Evolutionary conservation across 2,329 filamentous ascomycete genomes (phyloP).

Genomic region (Trichoderma breve): DNA sequence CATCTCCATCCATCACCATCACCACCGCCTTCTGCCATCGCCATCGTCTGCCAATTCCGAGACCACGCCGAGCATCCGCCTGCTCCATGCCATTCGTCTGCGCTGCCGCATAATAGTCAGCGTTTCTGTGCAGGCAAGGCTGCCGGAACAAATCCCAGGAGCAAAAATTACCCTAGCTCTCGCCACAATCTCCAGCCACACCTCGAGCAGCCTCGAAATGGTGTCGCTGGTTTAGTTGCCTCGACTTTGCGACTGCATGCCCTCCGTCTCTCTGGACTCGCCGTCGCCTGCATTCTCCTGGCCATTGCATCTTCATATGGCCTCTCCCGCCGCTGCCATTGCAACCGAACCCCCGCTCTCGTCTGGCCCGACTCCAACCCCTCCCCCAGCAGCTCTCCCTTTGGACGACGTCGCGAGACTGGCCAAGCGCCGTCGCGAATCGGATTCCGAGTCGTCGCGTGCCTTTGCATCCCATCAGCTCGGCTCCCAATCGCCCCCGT

Average conservation of each 20-base stretch:
- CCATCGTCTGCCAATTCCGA: constrained; percentile 8
- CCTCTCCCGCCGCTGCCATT: constrained; percentile 52
- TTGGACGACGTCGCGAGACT: constrained; percentile 42
- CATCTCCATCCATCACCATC: constrained; percentile 8
- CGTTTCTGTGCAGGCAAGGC: background rate
- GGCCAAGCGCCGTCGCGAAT: constrained; percentile 48
- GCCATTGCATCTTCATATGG: constrained; percentile 41
- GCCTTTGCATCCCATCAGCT: constrained; percentile 31
- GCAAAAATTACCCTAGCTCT: constrained; percentile 37
- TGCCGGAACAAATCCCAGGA: background rate
- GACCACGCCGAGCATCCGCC: background rate
- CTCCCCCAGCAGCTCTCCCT: constrained; percentile 38
- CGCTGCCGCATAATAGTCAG: background rate
- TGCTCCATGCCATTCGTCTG: constrained; percentile 6
- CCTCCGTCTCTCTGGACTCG: constrained; percentile 5
- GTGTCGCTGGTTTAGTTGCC: constrained; percentile 31
- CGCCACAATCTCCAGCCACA: constrained; percentile 47
- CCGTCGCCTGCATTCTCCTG: constrained; percentile 2
- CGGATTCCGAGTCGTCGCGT: constrained; percentile 43
- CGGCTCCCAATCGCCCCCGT: constrained; percentile 47
- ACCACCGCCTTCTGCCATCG: constrained; percentile 7
- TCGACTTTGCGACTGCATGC: constrained; percentile 18
- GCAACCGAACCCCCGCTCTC: constrained; percentile 50
- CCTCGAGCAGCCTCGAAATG: constrained; percentile 38
- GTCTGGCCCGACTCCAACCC: constrained; percentile 35